phyloP scores from a whole-genome alignment of 1,139 yeast genomes.

The Taphrina sp. region DNA sequence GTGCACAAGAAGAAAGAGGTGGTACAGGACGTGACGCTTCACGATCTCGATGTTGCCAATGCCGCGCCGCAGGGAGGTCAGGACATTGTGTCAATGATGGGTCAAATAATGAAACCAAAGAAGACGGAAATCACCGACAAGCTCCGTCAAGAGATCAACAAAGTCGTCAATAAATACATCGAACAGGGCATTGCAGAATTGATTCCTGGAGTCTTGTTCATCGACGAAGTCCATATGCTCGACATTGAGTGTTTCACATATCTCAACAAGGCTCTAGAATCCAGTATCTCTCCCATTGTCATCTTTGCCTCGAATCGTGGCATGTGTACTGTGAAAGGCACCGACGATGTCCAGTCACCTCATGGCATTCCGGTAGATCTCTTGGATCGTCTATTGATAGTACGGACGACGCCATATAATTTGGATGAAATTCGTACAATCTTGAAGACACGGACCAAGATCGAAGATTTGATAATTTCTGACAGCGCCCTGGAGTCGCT shows the following conservation, averaged over 20 bases:
- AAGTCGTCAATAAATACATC: constrained; percentile 91
- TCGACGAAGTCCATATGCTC: constrained; percentile 97
- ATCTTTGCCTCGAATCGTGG: constrained; percentile 96
- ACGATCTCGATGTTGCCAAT: constrained; percentile 93
- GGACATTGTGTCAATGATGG: constrained; percentile 98
- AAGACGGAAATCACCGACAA: constrained; percentile 99
- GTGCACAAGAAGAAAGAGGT: constrained; percentile 98
- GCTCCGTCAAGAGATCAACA: constrained; percentile 86
- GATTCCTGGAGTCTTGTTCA: constrained; percentile 95
- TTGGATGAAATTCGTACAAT: constrained; percentile 80
- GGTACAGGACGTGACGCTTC: constrained; percentile 94
- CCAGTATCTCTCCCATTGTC: constrained; percentile 88
- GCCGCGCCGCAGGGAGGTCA: constrained; percentile 99
- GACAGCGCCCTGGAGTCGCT: constrained; percentile 69
- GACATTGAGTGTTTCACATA: constrained; percentile 95
- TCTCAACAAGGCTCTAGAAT: constrained; percentile 87
- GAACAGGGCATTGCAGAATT: constrained; percentile 98
- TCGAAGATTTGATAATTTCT: constrained; percentile 66
- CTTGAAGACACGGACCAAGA: constrained; percentile 72
- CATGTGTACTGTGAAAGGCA: constrained; percentile 83
- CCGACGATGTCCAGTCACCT: constrained; percentile 84
- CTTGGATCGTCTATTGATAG: constrained; percentile 83
- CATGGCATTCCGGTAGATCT: constrained; percentile 97
- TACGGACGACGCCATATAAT: constrained; percentile 83
- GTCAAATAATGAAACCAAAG: constrained; percentile 90